Conservation (phyloP, 257 asterid genomes). For the Jaltomata sinuosa region DNA sequence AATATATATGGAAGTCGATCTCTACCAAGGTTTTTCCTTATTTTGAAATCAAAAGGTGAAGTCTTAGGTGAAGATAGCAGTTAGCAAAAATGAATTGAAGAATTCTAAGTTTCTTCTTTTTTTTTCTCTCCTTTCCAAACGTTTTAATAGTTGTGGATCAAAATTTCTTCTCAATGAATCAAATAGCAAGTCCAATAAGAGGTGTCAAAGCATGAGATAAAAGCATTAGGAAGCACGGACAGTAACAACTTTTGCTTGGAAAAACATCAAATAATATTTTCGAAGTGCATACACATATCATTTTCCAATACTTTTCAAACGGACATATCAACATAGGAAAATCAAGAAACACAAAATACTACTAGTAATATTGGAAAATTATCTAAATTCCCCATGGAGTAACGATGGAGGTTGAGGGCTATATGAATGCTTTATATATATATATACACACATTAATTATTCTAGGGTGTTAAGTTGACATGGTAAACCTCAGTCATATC, state of each 20-base stretch:
- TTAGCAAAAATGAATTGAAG: too few species aligned
- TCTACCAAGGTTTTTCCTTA: too few species aligned
- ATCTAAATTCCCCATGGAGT: background rate
- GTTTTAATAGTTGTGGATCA: too few species aligned
- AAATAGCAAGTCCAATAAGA: background rate
- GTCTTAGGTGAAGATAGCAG: too few species aligned
- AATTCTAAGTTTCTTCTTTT: too few species aligned
- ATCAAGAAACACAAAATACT: background rate
- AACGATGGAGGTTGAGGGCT: background rate
- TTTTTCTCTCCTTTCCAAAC: too few species aligned
- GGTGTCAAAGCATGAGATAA: background rate
- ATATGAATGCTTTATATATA: background rate
- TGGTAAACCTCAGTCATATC: conserved; percentile 32
- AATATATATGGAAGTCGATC: too few species aligned
- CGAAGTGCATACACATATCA: background rate
- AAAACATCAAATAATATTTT: background rate
- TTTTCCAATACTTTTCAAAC: background rate
- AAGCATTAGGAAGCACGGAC: background rate
- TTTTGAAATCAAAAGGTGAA: too few species aligned
- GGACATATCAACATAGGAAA: background rate
- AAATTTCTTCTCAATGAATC: too few species aligned
- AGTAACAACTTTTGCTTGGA: too few species aligned
- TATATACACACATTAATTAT: background rate
- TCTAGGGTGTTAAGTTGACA: conserved; percentile 2
- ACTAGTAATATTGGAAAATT: background rate